Evolutionary conservation across 331 rosid species (phyloP), one percentile per base, ranked within the genome.

Genomic region (Stylosanthes scabra): DNA sequence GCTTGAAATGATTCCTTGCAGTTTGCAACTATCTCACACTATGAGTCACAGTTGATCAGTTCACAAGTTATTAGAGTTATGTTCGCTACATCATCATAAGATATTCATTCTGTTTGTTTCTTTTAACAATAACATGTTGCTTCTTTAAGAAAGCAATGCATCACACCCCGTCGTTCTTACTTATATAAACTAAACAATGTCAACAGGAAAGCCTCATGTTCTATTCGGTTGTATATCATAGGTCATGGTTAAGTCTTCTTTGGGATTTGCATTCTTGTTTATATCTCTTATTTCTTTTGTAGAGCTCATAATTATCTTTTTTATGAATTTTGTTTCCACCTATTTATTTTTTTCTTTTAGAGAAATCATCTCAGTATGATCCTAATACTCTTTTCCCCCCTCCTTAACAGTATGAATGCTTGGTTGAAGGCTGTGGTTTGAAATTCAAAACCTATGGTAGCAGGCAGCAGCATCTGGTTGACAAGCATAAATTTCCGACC

Each of bases 391-490:
- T 66, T 45, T 50, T 41, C 9, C 9, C 8, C 8, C 45, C 9
- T 41, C n/a, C n/a, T n/a, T 63, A 72, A 68, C 83, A 94, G 99
- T 91, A 94, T 70, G 97, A 91, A 83, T 91, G 97, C 87, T 84
- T 94, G 50, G 89, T 94, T 72, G 93, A 94, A 84, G 88, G 89
- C 40, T 94, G 99, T 78, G 88, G 80, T 72, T 83, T 91, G 86
- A 94, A 94, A 86, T 87, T 94, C 82, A 91, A 91, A 88, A 87
- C 64, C 85, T 88, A 86, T 66, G 83, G 84, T 75, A 81, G 92
- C 39, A 85, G 99, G 78, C 93, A 88, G 49, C 96, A 88, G 78
- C 99, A 94, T 84, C 89, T 94, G 66, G 85, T 90, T 71, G 99
- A 94, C 87, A 94, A 88, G 86, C 99, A 94, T 82, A 80, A 79